Base-by-base conservation (phyloP, 1,139 yeast species). In the Diutina scorzettiae region DNA sequence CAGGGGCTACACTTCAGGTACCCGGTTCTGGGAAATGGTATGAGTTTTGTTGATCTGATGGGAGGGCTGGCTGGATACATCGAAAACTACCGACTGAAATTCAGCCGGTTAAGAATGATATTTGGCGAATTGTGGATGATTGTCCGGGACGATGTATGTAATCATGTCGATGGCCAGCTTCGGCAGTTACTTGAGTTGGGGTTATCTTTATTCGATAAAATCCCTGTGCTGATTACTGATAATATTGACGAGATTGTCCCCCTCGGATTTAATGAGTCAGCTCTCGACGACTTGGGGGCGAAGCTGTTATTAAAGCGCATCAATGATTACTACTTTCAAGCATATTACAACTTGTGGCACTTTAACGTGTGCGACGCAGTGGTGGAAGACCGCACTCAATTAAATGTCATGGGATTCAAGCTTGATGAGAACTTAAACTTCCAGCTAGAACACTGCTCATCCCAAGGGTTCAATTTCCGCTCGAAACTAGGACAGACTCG, bases 331-430 rank as follows among this genome's bases (percentile, higher is more conserved):
- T 73, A 78, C 51, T 73, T 74, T 52, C 64, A 74, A 16, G 78
- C 85, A 2, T 81, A 78, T 56, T 78, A 79, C 51, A 78, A 80
- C 53, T 67, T 79, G 48, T 82, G 93, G 93, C 86, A 82, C 55
- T 80, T 79, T 54, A 81, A 81, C 52, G 59, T 82, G 42, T 76
- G 87, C 52, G 91, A 81, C 54, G 58, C 57, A 43, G 44, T 52
- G 21, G 31, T 40, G 27, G 30, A 14, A 8, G 28, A 25, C 29
- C 39, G 28, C n/a, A 17, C 29, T n/a, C 28, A 23, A 8, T 21
- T 14, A 6, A 34, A 34, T 14, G 27, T 23, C 19, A 21, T 34
- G 27, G 39, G 28, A 5, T 34, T 34, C 28, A 23, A 23, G 9
- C 23, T 34, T 14, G 39, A 34, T 4, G 12, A 14, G 4, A 9